phyloP scores from a whole-genome alignment of 1,284 basidiomycete genomes.

The Cutaneotrichosporon sp. region DNA sequence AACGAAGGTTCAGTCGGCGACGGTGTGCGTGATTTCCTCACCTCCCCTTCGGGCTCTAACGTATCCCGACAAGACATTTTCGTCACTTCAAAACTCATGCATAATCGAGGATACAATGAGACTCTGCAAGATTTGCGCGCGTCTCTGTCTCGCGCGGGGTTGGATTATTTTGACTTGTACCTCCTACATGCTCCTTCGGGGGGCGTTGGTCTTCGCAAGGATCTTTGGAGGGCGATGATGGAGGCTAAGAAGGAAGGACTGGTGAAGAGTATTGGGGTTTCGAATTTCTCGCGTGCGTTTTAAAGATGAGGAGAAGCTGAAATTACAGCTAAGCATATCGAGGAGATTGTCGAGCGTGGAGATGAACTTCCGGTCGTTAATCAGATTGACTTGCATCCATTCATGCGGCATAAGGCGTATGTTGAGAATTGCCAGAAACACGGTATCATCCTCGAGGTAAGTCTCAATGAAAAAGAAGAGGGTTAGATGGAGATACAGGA shows the following conservation, averaged over 20 bases:
- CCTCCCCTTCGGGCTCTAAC: constrained; percentile 23
- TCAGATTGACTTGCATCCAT: constrained; percentile 54
- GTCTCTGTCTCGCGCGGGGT: constrained; percentile 60
- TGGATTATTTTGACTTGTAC: constrained; percentile 56
- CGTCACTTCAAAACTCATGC: constrained; percentile 68
- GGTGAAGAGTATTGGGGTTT: constrained; percentile 54
- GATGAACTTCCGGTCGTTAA: constrained; percentile 51
- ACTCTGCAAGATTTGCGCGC: constrained; percentile 59
- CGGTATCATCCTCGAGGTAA: constrained; percentile 54
- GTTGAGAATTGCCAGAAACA: constrained; percentile 55
- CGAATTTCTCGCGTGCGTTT: constrained; percentile 50
- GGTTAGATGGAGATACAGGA: no score
- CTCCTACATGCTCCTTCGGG: constrained; percentile 55
- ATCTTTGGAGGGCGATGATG: constrained; percentile 54
- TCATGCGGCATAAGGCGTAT: constrained; percentile 54
- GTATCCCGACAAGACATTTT: constrained; percentile 62
- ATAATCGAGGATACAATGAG: constrained; percentile 60
- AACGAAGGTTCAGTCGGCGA: constrained; percentile 65
- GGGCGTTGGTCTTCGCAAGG: constrained; percentile 49
- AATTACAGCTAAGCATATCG: constrained; percentile 51
- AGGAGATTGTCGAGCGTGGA: constrained; percentile 51
- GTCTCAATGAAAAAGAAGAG: neutral
- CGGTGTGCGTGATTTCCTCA: constrained; percentile 58
- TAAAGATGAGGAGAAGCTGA: neutral
- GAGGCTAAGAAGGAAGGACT: constrained; percentile 54